These are phyloP conservation scores for Trametes cubensis DNA, from an alignment of 768 basidiomycete genomes.

Conservation along the genomic window DNA sequence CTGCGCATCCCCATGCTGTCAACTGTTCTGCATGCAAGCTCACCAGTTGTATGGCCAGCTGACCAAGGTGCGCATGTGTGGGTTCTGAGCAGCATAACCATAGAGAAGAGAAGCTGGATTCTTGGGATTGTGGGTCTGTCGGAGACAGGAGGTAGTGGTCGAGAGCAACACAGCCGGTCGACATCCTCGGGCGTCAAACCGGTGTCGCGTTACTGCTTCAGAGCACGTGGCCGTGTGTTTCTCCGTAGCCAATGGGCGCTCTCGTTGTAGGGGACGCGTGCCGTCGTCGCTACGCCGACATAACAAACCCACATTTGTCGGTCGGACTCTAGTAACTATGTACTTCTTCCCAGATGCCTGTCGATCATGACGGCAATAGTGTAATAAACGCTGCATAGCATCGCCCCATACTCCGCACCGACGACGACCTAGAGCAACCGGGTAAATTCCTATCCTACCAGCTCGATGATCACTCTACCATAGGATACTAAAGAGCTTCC, in stretches of 20 bases:
- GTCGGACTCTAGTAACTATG: too few species aligned
- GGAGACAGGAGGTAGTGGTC: background rate
- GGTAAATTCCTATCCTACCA: background rate
- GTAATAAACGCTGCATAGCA: background rate
- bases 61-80: background rate
- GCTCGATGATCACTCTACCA: slow-evolving; percentile 10
- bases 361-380: background rate
- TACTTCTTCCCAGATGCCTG: too few species aligned
- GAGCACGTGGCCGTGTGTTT: slow-evolving; percentile 10
- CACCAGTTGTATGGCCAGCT: background rate
- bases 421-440: slow-evolving; percentile 3
- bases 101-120: too few species aligned
- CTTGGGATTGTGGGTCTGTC: background rate
- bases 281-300: slow-evolving; percentile 1
- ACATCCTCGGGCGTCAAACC: background rate
- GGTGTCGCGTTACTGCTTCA: background rate
- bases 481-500: background rate
- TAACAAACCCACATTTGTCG: background rate
- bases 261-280: background rate
- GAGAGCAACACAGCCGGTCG: slow-evolving; percentile 9
- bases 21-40: background rate
- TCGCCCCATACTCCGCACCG: background rate
- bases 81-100: too few species aligned
- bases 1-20: slow-evolving; percentile 9
- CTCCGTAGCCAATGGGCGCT: background rate